These are phyloP conservation scores for Microcyclospora tardicrescens DNA, from an alignment of 2,329 filamentous ascomycete genomes.

Conservation along the genomic window DNA sequence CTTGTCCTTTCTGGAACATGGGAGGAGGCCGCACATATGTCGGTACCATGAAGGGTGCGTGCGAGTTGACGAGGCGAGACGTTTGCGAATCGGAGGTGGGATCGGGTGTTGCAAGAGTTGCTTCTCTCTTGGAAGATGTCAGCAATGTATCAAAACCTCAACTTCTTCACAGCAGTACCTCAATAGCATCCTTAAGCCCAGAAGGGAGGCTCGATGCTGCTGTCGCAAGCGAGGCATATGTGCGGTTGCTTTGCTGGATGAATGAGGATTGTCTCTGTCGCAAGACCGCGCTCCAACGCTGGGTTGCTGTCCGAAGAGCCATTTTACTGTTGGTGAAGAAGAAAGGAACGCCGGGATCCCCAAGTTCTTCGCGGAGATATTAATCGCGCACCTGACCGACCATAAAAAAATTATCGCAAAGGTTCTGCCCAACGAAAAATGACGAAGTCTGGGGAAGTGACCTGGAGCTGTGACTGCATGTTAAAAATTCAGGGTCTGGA, in stretches of 20 bases:
- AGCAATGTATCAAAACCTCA: background rate
- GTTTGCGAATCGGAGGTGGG: conserved; percentile 62
- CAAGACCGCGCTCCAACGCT: conserved; percentile 11
- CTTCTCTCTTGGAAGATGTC: conserved; percentile 30
- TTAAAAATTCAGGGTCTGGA: no score
- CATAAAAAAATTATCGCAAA: background rate
- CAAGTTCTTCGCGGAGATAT: no score
- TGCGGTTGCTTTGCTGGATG: conserved; percentile 6
- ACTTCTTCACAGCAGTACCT: conserved; percentile 18
- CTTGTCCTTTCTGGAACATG: conserved; percentile 78
- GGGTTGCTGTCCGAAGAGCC: conserved; percentile 12
- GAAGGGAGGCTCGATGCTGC: conserved; percentile 29
- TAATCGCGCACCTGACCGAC: background rate
- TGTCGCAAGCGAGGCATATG: conserved; percentile 27
- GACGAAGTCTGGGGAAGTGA: no score
- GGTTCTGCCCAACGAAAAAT: background rate
- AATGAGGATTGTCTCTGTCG: conserved; percentile 3
- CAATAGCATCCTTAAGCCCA: conserved; percentile 29
- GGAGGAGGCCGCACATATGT: conserved; percentile 86
- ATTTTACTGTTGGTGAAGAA: conserved; percentile 4
- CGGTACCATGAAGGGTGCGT: conserved; percentile 82
- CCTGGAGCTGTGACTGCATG: no score
- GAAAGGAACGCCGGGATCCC: background rate
- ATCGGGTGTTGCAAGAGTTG: conserved; percentile 53
- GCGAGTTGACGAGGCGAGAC: conserved; percentile 58